phyloP scores from a whole-genome alignment of 2,329 filamentous ascomycete genomes.

The Sordariomycetes sp. region DNA sequence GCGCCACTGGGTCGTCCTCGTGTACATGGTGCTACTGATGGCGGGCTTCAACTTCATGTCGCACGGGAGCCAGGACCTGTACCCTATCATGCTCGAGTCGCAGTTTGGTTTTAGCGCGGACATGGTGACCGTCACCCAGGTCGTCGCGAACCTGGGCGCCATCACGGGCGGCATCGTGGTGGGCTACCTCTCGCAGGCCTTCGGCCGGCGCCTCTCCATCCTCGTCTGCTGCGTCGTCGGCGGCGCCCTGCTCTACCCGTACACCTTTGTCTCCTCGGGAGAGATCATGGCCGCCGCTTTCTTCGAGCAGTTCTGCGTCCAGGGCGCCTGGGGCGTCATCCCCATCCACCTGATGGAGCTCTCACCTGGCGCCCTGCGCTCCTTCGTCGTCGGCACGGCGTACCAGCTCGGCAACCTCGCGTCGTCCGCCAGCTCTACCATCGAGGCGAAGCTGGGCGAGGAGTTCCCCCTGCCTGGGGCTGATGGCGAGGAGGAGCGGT shows the following conservation, averaged over 20 bases:
- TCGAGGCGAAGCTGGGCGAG: conserved; percentile 64
- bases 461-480: conserved; percentile 54
- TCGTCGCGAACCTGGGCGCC: conserved; percentile 68
- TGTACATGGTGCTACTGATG: conserved; percentile 44
- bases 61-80: conserved; percentile 69
- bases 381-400: conserved; percentile 59
- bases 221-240: conserved; percentile 45
- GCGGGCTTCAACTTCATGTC: conserved; percentile 68
- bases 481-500: conserved; percentile 33
- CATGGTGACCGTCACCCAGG: conserved; percentile 54
- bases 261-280: conserved; percentile 47
- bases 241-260: conserved; percentile 52
- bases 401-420: conserved; percentile 72
- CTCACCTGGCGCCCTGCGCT: conserved; percentile 57
- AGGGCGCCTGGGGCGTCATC: conserved; percentile 66
- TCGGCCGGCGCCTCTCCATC: conserved; percentile 60
- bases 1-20: conserved; percentile 66
- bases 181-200: conserved; percentile 62
- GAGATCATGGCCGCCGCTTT: conserved; percentile 54
- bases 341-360: conserved; percentile 70
- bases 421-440: conserved; percentile 56
- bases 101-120: conserved; percentile 32
- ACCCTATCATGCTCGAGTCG: conserved; percentile 57
- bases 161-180: conserved; percentile 61
- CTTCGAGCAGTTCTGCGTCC: conserved; percentile 69